phyloP scores from a whole-genome alignment of 306 rosid species.

The Vicia sativa region DNA sequence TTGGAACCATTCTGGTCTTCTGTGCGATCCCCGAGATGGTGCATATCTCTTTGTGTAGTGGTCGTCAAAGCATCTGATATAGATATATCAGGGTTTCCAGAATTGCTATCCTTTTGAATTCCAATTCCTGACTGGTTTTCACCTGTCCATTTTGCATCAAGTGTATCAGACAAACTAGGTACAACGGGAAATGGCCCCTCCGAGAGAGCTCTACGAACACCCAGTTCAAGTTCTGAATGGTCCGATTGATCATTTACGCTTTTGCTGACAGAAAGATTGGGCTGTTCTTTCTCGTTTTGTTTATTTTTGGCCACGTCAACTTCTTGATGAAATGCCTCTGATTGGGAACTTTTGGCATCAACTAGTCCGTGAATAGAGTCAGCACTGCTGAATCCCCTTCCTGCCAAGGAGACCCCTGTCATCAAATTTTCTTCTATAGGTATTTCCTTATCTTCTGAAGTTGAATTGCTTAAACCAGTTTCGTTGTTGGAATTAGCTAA shows the following conservation, averaged over 20 bases:
- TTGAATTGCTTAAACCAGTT: constrained; percentile 46
- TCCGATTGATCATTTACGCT: constrained; percentile 40
- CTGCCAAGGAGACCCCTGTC: constrained; percentile 41
- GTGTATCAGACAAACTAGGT: constrained; percentile 76
- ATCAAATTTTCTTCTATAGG: constrained; percentile 45
- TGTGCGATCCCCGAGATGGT: constrained; percentile 46
- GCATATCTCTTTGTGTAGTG: constrained; percentile 37
- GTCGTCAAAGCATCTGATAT: constrained; percentile 49
- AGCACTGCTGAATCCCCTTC: constrained; percentile 49
- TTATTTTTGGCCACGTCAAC: constrained; percentile 30
- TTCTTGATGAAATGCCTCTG: constrained; percentile 46
- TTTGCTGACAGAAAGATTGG: constrained; percentile 40
- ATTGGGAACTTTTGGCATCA: constrained; percentile 40
- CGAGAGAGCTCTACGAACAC: constrained; percentile 61
- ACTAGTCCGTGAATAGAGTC: constrained; percentile 45
- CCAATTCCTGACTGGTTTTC: constrained; percentile 52
- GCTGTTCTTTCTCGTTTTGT: constrained; percentile 42
- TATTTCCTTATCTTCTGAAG: constrained; percentile 53
- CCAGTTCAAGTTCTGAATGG: constrained; percentile 43
- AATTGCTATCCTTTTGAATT: constrained; percentile 47
- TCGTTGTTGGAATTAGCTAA: constrained; percentile 43
- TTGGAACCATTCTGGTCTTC: constrained; percentile 56
- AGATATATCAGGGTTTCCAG: constrained; percentile 47
- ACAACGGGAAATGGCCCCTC: constrained; percentile 67
- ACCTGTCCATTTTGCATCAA: constrained; percentile 91